Evolutionary conservation across 2,329 filamentous ascomycete genomes (phyloP).

Genomic region (Trichoderma sp.): DNA sequence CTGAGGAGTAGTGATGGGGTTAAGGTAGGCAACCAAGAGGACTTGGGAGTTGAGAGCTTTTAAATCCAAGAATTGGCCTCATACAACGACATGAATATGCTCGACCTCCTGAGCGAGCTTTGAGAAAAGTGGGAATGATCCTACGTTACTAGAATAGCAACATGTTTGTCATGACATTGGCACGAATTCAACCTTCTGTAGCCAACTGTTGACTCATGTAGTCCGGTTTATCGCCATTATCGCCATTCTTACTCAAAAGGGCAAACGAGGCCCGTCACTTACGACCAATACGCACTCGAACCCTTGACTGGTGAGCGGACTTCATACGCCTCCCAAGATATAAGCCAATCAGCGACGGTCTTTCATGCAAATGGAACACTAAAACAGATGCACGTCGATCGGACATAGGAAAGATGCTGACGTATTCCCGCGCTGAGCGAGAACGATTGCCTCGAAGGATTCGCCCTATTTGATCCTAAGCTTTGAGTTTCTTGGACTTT

Average conservation of each 20-base stretch:
- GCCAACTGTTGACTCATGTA: not conserved
- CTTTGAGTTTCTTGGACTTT: not conserved
- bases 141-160: not conserved
- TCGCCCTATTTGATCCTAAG: not conserved
- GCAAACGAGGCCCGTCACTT: not conserved
- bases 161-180: not conserved
- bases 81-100: fast-evolving
- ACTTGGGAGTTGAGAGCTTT: not conserved
- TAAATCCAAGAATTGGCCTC: not conserved
- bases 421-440: not conserved
- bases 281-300: not conserved
- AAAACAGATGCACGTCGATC: not conserved
- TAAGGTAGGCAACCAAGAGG: fast-evolving
- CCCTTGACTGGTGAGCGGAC: not conserved
- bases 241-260: not conserved
- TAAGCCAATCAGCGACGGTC: not conserved
- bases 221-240: not conserved
- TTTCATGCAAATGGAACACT: not conserved
- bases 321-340: not conserved
- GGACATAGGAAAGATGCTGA: not conserved
- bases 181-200: not conserved
- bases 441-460: not conserved
- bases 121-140: not conserved
- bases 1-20: not conserved
- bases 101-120: not conserved